Evolutionary conservation across 257 asterid species (phyloP).

Genomic region (Plectranthus barbatus): DNA sequence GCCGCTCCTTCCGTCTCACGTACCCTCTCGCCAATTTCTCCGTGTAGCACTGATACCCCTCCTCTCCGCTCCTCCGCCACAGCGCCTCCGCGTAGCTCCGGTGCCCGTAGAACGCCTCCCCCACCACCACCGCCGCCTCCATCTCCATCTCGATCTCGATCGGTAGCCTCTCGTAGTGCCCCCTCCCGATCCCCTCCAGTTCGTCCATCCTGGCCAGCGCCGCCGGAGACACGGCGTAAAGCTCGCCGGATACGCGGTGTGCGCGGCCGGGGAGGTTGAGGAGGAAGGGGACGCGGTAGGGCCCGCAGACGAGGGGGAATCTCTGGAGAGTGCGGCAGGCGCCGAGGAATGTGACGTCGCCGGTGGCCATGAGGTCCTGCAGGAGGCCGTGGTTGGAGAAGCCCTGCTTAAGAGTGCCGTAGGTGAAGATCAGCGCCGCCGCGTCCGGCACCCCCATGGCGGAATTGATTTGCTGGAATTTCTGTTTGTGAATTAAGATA

Average conservation of each 20-base stretch:
- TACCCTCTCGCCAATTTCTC: constrained; percentile 63
- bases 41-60: constrained; percentile 39
- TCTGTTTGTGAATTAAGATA: neutral
- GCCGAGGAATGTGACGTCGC: constrained; percentile 60
- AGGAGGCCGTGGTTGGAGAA: no score
- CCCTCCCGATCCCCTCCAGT: constrained; percentile 53
- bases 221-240: constrained; percentile 49
- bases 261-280: constrained; percentile 61
- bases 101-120: constrained; percentile 63
- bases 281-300: constrained; percentile 79
- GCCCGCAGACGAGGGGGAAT: constrained; percentile 79
- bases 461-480: neutral
- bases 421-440: constrained; percentile 43
- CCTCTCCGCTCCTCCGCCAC: constrained; percentile 65
- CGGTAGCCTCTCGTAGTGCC: no score
- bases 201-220: constrained; percentile 62
- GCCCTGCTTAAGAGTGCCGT: no score
- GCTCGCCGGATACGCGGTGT: constrained; percentile 58
- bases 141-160: neutral
- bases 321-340: constrained; percentile 32
- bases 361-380: constrained; percentile 46
- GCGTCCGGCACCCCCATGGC: constrained; percentile 23
- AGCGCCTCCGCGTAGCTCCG: constrained; percentile 65
- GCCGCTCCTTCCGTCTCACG: constrained; percentile 60
- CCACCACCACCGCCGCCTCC: neutral